Evolutionary conservation across 1,139 yeast species (phyloP).

Genomic region (Casaregolazyma lundiana): DNA sequence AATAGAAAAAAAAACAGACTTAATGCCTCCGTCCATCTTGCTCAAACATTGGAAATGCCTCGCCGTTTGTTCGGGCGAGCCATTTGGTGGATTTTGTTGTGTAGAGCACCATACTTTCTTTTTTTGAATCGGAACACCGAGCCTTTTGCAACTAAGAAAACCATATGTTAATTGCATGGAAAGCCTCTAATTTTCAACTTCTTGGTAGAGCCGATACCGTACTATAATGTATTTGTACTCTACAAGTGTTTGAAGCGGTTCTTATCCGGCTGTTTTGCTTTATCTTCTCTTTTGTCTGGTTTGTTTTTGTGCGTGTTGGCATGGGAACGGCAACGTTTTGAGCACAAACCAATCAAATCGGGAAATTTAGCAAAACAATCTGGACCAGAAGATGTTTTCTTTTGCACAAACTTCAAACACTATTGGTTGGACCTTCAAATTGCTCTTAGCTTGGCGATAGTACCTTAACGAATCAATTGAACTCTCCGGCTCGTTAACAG

Average conservation of each 20-base stretch:
- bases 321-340: not conserved
- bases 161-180: not conserved
- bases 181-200: too few relatives aligned
- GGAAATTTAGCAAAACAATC: slow-evolving; percentile 1
- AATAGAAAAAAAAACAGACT: too few relatives aligned
- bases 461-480: too few relatives aligned
- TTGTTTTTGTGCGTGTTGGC: slow-evolving; percentile 2
- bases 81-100: too few relatives aligned
- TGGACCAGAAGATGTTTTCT: not conserved
- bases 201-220: too few relatives aligned
- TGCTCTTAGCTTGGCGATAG: not conserved
- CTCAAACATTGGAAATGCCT: too few relatives aligned
- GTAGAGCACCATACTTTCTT: too few relatives aligned
- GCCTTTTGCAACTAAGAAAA: too few relatives aligned
- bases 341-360: slow-evolving; percentile 1
- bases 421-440: not conserved
- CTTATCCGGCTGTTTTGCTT: not conserved
- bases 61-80: too few relatives aligned
- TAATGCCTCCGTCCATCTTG: too few relatives aligned
- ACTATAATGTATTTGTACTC: not conserved
- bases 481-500: too few relatives aligned
- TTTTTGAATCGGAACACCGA: not conserved
- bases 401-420: not conserved
- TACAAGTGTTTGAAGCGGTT: not conserved
- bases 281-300: slow-evolving; percentile 1